Evolutionary conservation across 805 yeast genomes (phyloP).

Genomic region (Lipomyces yamanashiensis): DNA sequence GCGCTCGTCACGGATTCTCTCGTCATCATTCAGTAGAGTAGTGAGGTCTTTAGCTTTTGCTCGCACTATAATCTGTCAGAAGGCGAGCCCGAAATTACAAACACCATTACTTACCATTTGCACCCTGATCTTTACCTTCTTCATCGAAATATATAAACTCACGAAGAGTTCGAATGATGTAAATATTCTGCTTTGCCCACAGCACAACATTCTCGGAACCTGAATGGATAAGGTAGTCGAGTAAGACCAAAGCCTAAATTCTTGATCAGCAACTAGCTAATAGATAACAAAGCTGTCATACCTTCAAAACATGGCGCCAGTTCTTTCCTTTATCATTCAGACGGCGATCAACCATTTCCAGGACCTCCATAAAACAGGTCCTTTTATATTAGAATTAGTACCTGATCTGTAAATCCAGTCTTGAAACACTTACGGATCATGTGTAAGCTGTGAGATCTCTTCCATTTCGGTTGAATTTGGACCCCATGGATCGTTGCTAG

Average conservation of each 20-base stretch:
- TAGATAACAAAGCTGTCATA: background rate
- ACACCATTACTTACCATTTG: constrained; percentile 50
- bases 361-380: constrained; percentile 79
- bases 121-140: constrained; percentile 80
- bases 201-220: constrained; percentile 88
- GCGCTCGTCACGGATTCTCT: constrained; percentile 74
- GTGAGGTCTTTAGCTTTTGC: constrained; percentile 90
- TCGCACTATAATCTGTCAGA: constrained; percentile 50
- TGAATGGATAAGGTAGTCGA: constrained; percentile 80
- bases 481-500: constrained; percentile 83
- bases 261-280: background rate
- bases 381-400: constrained; percentile 36
- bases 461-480: constrained; percentile 84
- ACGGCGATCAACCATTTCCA: constrained; percentile 92
- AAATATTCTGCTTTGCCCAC: constrained; percentile 89
- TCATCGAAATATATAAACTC: constrained; percentile 87
- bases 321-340: constrained; percentile 94
- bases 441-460: constrained; percentile 76
- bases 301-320: constrained; percentile 93
- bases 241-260: constrained; percentile 66
- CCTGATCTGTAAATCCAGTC: background rate
- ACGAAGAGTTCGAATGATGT: constrained; percentile 83
- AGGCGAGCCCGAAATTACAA: background rate
- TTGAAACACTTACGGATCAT: constrained; percentile 51
- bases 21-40: constrained; percentile 74